Evolutionary conservation across 805 yeast genomes (phyloP).

Genomic region (Starmerella etchellsii): DNA sequence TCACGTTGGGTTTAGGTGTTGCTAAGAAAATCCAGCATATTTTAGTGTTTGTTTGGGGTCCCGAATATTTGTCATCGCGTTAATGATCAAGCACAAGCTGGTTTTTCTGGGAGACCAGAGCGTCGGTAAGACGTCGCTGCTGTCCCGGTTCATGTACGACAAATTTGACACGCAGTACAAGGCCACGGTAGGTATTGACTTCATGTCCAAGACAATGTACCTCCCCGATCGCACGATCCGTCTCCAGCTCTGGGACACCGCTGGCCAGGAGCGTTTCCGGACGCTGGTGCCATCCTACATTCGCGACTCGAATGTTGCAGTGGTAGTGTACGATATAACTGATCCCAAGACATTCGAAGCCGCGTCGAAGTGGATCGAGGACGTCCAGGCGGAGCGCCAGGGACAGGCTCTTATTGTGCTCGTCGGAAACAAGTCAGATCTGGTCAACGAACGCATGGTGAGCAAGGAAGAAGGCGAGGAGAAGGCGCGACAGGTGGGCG

Average conservation of each 20-base stretch:
- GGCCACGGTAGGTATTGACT: conserved; percentile 96
- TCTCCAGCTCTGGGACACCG: conserved; percentile 94
- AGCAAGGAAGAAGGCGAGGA: conserved; percentile 81
- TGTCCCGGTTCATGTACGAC: conserved; percentile 97
- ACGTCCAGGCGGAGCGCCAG: conserved; percentile 87
- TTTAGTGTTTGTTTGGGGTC: too few species aligned
- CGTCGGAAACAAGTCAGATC: conserved; percentile 88
- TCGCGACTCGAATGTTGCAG: conserved; percentile 94
- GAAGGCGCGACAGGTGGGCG: conserved; percentile 59
- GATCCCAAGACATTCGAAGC: conserved; percentile 67
- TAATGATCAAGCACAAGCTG: conserved; percentile 42
- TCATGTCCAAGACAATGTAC: conserved; percentile 87
- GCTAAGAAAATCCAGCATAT: too few species aligned
- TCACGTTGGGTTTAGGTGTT: too few species aligned
- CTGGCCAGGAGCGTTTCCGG: conserved; percentile 93
- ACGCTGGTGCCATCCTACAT: conserved; percentile 91
- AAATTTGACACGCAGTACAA: conserved; percentile 87
- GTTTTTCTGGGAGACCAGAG: conserved; percentile 96
- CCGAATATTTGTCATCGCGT: conserved; percentile 7
- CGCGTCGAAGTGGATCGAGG: conserved; percentile 85
- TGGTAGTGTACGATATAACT: conserved; percentile 87
- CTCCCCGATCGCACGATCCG: conserved; percentile 91
- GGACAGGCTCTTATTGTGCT: conserved; percentile 74
- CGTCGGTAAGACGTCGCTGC: conserved; percentile 91
- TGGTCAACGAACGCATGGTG: conserved; percentile 71